Percentiles rank a stretch among this genome's conserved stretches.
Conservation (phyloP, 805 yeast species). For the Lachancea fermentati region DNA sequence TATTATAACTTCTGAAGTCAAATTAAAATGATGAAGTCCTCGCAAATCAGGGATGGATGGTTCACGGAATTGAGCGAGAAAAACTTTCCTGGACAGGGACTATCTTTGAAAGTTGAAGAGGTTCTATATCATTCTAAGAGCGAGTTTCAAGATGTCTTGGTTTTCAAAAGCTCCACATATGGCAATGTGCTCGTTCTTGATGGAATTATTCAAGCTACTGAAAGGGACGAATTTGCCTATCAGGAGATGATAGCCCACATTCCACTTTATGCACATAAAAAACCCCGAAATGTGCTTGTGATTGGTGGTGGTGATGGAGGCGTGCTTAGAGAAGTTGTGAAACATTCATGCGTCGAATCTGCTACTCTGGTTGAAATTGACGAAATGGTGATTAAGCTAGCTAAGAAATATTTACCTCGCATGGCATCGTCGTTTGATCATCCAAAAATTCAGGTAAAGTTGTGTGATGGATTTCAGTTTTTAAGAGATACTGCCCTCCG, state of each 20-base stretch:
- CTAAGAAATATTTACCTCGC: constrained; percentile 65
- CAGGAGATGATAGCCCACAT: constrained; percentile 88
- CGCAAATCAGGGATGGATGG: constrained; percentile 57
- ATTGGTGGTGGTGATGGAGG: constrained; percentile 98
- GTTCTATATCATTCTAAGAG: constrained; percentile 65
- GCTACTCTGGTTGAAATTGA: constrained; percentile 88
- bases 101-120: constrained; percentile 55
- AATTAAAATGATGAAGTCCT: neutral
- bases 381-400: constrained; percentile 67
- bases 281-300: constrained; percentile 72
- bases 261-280: constrained; percentile 70
- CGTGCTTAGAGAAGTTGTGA: constrained; percentile 79
- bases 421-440: constrained; percentile 67
- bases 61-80: constrained; percentile 69
- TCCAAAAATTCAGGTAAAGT: constrained; percentile 57
- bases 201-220: constrained; percentile 88
- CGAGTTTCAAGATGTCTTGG: constrained; percentile 73
- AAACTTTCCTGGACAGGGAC: constrained; percentile 83
- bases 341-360: constrained; percentile 57
- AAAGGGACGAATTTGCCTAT: constrained; percentile 88
- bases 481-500: constrained; percentile 40
- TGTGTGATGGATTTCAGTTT: constrained; percentile 81
- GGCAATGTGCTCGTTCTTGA: constrained; percentile 88
- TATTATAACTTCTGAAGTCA: neutral
- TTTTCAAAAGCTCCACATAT: constrained; percentile 66